phyloP scores from a whole-genome alignment of 306 rosid genomes.

The Casuarina equisetifolia region DNA sequence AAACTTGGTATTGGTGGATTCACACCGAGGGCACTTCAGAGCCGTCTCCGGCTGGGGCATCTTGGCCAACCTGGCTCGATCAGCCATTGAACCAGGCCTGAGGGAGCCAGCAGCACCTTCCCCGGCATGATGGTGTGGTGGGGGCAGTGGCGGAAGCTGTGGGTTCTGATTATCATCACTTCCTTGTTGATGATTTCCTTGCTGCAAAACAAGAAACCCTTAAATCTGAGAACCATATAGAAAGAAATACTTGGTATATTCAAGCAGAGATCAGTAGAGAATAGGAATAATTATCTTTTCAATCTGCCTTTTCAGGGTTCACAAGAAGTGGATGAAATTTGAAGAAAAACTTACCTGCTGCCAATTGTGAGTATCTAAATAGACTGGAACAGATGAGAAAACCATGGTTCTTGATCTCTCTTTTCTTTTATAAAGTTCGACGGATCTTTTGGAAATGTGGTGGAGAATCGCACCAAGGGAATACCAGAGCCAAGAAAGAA shows the following conservation, averaged over 20 bases:
- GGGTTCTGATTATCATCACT: constrained; percentile 38
- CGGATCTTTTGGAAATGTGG: constrained; percentile 83
- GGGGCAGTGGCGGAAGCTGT: constrained; percentile 52
- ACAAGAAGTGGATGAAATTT: constrained; percentile 43
- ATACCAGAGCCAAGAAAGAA: constrained; percentile 83
- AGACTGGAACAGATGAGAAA: constrained; percentile 94
- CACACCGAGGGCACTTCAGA: constrained; percentile 93
- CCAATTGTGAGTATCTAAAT: constrained; percentile 98
- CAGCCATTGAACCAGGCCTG: constrained; percentile 82
- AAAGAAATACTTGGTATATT: constrained; percentile 63
- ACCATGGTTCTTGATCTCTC: constrained; percentile 70
- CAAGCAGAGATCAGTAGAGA: constrained; percentile 62
- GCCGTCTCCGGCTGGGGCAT: constrained; percentile 74
- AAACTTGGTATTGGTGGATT: constrained; percentile 83
- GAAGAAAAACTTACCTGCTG: constrained; percentile 79
- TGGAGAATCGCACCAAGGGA: constrained; percentile 97
- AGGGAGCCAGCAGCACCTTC: constrained; percentile 37
- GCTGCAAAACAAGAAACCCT: constrained; percentile 42
- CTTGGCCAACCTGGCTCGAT: constrained; percentile 80
- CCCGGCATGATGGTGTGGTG: constrained; percentile 26
- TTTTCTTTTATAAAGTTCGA: constrained; percentile 86
- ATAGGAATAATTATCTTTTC: constrained; percentile 77
- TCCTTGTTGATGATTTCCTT: constrained; percentile 43
- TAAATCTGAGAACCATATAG: constrained; percentile 13
- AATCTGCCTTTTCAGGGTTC: constrained; percentile 38